Conservation (phyloP, 331 rosid species). For the Phaseolus coccineus region DNA sequence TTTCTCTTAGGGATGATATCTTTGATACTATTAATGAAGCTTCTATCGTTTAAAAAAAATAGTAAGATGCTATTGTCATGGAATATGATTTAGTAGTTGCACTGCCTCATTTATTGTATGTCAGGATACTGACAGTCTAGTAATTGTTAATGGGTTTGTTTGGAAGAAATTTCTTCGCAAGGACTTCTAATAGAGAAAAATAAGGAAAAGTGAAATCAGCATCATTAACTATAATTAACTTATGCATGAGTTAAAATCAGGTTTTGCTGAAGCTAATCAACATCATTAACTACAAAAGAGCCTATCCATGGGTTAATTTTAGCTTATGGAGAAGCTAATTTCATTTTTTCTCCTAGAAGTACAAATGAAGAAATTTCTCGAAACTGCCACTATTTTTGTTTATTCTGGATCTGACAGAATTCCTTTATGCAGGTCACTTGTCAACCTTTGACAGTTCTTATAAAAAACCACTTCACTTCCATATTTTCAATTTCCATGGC, state of each 20-base stretch:
- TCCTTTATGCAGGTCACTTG: conserved; percentile 69
- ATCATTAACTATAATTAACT: too few relatives aligned
- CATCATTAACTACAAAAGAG: too few relatives aligned
- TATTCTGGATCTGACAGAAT: conserved; percentile 31
- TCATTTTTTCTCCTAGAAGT: too few relatives aligned
- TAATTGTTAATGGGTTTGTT: not conserved
- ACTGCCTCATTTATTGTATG: conserved; percentile 6
- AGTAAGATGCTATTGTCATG: not conserved
- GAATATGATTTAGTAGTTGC: conserved; percentile 14
- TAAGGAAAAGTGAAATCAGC: too few relatives aligned
- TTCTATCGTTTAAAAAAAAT: conserved; percentile 15
- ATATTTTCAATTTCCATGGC: conserved; percentile 83
- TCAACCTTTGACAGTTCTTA: conserved; percentile 68
- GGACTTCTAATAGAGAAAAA: too few relatives aligned
- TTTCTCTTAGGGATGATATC: conserved; percentile 16
- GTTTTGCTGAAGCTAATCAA: too few relatives aligned
- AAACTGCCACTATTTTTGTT: too few relatives aligned
- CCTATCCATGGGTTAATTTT: too few relatives aligned
- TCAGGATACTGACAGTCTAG: not conserved
- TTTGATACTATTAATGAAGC: conserved; percentile 37
- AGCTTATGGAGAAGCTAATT: too few relatives aligned
- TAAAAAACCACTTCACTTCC: conserved; percentile 73
- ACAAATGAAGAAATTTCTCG: too few relatives aligned
- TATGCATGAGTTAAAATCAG: too few relatives aligned
- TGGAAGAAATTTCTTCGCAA: too few relatives aligned